Evolutionary conservation across 208 protist genomes (phyloP), one percentile per base, ranked within the genome.

Genomic region (Crithidia sp.): DNA sequence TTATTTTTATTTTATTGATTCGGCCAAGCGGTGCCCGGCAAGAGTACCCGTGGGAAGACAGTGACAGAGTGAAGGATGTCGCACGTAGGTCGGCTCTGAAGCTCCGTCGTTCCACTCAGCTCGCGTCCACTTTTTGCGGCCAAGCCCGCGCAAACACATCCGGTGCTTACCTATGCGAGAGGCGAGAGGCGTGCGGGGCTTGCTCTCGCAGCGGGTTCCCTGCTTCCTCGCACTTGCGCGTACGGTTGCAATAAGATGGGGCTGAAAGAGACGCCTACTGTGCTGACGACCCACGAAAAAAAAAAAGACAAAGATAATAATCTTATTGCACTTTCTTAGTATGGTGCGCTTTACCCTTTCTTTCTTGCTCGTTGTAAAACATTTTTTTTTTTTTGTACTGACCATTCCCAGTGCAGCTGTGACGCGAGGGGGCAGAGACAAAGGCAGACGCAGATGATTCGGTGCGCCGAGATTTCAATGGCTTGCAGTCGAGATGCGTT

Each of bases 341-440:
- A 6, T 17, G 19, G 41, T 45, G 19, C 37, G 8, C 16, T 55
- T 57, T 57, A 57, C 57, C 49, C 47, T 64, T 39, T 53, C 16
- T 57, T 64, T 57, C 28, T 13, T 65, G 45, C 41, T 62, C 17
- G 19, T 45, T 67, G 55, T 45, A 57, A 57, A 19, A 40, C 10
- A 50, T n/a, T 60, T 40, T 43, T 49, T 67, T 67, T 17, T 59
- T 58, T 66, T 16, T 52, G 39, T 54, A 14, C 37, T 40, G 40
- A 60, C 65, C 41, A 28, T 59, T 47, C 55, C 59, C 28, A 28
- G 44, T 45, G n/a, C 50, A 53, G 39, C 13, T 58, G 4, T 67
- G 50, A 41, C 19, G 52, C 41, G 64, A 9, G 65, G 40, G 64
- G 28, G 28, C 28, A 28, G 28, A 28, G 28, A 28, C 28, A 28